Conservation (phyloP, 257 asterid species). For the Solanum chmielewskii region DNA sequence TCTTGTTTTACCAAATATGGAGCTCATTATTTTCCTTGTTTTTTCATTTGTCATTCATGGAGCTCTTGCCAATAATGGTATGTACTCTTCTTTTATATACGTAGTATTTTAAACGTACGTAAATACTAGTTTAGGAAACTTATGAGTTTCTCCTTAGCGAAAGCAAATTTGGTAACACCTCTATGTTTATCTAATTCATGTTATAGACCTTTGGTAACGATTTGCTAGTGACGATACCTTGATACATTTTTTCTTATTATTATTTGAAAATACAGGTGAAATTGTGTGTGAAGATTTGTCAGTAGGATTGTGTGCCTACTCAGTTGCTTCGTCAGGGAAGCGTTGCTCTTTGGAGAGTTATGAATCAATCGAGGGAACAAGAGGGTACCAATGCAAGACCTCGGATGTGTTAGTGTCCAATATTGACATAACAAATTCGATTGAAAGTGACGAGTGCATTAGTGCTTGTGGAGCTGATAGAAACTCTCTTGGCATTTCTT, state of each 20-base stretch:
- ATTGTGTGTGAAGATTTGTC: slow-evolving; percentile 18
- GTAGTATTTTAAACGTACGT: background rate
- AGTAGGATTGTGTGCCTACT: slow-evolving; percentile 11
- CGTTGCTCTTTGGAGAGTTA: slow-evolving; percentile 23
- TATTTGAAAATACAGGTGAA: slow-evolving; percentile 1
- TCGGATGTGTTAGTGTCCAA: slow-evolving; percentile 5
- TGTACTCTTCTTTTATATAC: background rate
- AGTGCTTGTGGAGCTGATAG: slow-evolving; percentile 17
- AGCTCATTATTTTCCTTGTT: slow-evolving; percentile 1
- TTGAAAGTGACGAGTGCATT: slow-evolving; percentile 15
- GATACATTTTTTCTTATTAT: background rate
- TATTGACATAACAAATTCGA: background rate
- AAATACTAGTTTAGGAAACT: background rate
- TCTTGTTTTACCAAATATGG: background rate
- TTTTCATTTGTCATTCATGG: slow-evolving; percentile 12
- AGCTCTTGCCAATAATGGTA: slow-evolving; percentile 10
- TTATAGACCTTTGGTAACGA: background rate
- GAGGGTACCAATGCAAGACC: slow-evolving; percentile 11
- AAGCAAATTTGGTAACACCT: background rate
- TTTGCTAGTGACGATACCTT: background rate
- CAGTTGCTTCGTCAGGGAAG: slow-evolving; percentile 17
- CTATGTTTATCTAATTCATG: background rate
- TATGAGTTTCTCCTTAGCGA: background rate
- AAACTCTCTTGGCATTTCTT: slow-evolving; percentile 17
- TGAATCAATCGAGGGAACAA: background rate